phyloP scores from a whole-genome alignment of 73 alveolate genomes.

The Tetrahymena malaccensis region DNA sequence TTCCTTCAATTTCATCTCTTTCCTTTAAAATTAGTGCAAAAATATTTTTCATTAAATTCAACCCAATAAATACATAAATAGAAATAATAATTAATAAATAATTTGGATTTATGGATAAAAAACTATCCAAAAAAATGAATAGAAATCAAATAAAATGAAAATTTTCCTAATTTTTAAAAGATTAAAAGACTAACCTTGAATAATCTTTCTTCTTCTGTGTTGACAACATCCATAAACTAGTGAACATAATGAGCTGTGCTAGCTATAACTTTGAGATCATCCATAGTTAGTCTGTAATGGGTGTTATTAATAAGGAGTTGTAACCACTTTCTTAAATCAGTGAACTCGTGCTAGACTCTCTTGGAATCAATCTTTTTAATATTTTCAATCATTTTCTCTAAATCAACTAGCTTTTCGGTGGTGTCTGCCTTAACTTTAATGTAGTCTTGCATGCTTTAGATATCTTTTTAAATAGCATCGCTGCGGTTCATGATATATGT shows the following conservation, averaged over 20 bases:
- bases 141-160: neutral
- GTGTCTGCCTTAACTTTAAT: constrained; percentile 57
- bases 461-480: constrained; percentile 33
- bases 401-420: constrained; percentile 60
- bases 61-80: no score
- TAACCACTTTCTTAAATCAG: constrained; percentile 72
- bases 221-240: constrained; percentile 21
- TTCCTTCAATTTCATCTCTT: neutral
- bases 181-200: neutral
- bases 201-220: constrained; percentile 34
- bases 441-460: constrained; percentile 46
- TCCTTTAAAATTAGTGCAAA: neutral
- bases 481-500: constrained; percentile 45
- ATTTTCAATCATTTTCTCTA: constrained; percentile 65
- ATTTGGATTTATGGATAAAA: no score
- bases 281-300: constrained; percentile 20
- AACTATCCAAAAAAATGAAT: no score
- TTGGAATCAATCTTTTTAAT: constrained; percentile 49
- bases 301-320: constrained; percentile 52
- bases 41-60: no score
- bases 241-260: constrained; percentile 27
- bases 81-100: no score
- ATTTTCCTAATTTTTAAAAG: neutral
- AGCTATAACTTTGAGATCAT: constrained; percentile 35
- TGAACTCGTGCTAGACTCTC: constrained; percentile 48